These are phyloP conservation scores for Daldinia sp. DNA, from an alignment of 2,329 filamentous ascomycete species.

Conservation along the genomic window DNA sequence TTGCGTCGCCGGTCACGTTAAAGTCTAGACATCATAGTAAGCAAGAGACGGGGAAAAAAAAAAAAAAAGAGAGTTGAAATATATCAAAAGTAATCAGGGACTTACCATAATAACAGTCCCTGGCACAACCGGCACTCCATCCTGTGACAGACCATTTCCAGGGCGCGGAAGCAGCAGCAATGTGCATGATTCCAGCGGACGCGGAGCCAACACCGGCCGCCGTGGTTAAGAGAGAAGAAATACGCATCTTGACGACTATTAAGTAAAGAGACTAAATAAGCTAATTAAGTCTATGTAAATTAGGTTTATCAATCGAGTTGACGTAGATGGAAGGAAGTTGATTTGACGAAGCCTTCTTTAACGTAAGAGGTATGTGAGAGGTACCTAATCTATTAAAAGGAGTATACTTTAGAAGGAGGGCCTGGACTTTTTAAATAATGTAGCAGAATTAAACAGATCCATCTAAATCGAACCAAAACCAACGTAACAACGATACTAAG, in stretches of 20 bases:
- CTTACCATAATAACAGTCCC: constrained; percentile 43
- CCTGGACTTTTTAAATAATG: background rate
- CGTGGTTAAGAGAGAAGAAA: constrained; percentile 37
- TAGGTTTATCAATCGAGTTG: background rate
- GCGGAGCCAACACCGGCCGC: constrained; percentile 35
- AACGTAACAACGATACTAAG: constrained; percentile 1
- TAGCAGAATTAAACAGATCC: too few relatives aligned
- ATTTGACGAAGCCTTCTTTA: background rate
- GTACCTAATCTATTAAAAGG: background rate
- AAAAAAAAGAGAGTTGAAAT: background rate
- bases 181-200: constrained; percentile 36
- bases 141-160: constrained; percentile 44
- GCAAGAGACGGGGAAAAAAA: too few relatives aligned
- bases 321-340: background rate
- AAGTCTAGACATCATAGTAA: constrained; percentile 38
- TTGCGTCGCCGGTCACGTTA: constrained; percentile 45
- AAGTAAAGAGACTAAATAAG: background rate
- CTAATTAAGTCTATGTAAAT: too few relatives aligned
- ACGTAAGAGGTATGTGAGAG: background rate
- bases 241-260: constrained; percentile 40
- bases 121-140: constrained; percentile 40
- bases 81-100: background rate
- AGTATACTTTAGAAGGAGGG: background rate
- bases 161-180: constrained; percentile 30
- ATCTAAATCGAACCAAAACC: background rate